Percentiles rank a stretch among this genome's conserved stretches.
phyloP scores from a whole-genome alignment of 1,284 basidiomycete genomes.

The Cryptococcus neoformans region DNA sequence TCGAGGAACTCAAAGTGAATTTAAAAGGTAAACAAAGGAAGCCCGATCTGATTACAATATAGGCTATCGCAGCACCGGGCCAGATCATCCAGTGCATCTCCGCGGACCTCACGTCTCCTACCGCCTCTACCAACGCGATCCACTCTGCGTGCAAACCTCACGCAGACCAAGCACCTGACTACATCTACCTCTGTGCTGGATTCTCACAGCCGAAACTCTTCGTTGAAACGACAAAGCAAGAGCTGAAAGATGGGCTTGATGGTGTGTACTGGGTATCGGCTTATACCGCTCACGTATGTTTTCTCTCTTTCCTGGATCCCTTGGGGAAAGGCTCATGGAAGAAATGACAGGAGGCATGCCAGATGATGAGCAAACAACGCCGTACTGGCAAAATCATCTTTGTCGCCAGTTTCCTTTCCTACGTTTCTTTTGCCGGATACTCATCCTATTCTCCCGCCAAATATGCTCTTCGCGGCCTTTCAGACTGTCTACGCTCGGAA shows the following conservation, averaged over 20 bases:
- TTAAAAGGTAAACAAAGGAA: neutral
- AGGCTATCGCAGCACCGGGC: slow-evolving; percentile 7
- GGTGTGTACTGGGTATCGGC: slow-evolving; percentile 57
- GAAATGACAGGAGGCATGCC: slow-evolving; percentile 60
- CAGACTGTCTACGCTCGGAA: slow-evolving; percentile 81
- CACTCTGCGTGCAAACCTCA: slow-evolving; percentile 59
- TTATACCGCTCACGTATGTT: slow-evolving; percentile 70
- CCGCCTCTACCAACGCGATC: slow-evolving; percentile 59
- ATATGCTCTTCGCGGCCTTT: slow-evolving; percentile 82
- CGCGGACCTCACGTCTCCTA: slow-evolving; percentile 57
- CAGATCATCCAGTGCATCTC: slow-evolving; percentile 64
- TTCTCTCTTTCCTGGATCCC: neutral
- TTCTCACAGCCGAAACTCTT: slow-evolving; percentile 66
- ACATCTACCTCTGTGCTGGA: slow-evolving; percentile 76
- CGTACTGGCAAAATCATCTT: slow-evolving; percentile 70
- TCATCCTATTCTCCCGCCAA: slow-evolving; percentile 84
- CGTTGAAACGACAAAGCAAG: slow-evolving; percentile 61
- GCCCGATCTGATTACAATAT: neutral
- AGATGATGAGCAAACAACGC: slow-evolving; percentile 63
- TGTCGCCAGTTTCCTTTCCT: slow-evolving; percentile 75
- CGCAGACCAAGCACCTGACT: slow-evolving; percentile 62
- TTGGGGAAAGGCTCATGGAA: neutral
- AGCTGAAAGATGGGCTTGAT: slow-evolving; percentile 57
- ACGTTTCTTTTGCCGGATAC: slow-evolving; percentile 80
- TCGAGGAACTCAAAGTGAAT: slow-evolving; percentile 62